Conservation (phyloP, 768 basidiomycete species). For the Kondoa subrosea region DNA sequence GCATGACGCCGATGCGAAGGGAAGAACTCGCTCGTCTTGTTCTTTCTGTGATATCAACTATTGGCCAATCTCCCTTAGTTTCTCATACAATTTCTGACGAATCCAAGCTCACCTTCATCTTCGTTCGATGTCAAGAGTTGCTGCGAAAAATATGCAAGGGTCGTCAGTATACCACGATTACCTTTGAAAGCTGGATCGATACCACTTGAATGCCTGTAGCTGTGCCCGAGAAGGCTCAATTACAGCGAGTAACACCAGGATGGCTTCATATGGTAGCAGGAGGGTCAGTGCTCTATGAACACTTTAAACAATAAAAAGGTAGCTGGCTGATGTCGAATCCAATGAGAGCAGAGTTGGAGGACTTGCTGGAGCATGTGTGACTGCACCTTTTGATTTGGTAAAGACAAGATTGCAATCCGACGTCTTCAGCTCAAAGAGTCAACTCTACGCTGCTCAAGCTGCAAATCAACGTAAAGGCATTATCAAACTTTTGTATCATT, state of each 20-base stretch:
- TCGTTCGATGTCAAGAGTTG: no score
- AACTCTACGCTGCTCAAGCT: neutral
- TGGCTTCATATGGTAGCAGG: slow-evolving; percentile 27
- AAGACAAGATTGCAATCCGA: slow-evolving; percentile 92
- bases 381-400: slow-evolving; percentile 93
- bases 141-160: no score
- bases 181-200: no score
- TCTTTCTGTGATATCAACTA: slow-evolving; percentile 1
- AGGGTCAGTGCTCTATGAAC: slow-evolving; percentile 22
- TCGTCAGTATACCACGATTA: no score
- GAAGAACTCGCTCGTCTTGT: slow-evolving; percentile 1
- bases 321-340: neutral
- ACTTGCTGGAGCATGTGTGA: slow-evolving; percentile 92
- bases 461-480: slow-evolving; percentile 2
- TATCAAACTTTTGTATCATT: slow-evolving; percentile 54
- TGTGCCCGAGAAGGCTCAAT: neutral
- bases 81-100: neutral
- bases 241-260: neutral
- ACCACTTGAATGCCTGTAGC: neutral
- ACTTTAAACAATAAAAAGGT: neutral
- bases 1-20: neutral
- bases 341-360: slow-evolving; percentile 55
- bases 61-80: neutral
- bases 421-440: slow-evolving; percentile 32
- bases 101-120: neutral